Percentiles rank a stretch among this genome's conserved stretches.
phyloP scores from a whole-genome alignment of 805 yeast species.

The Debaryomyces maramus region DNA sequence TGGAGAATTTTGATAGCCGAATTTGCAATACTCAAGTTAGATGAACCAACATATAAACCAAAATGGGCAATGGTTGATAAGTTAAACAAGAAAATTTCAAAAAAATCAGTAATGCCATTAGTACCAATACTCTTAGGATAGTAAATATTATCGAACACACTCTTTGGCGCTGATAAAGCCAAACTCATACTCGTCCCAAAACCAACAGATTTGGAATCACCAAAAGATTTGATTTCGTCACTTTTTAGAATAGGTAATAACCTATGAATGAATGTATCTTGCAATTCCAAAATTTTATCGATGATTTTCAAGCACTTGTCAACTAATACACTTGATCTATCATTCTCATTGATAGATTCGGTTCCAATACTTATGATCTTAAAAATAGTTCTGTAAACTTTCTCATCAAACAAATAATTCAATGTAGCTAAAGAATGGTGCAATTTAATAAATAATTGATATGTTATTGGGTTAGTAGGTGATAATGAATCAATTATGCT shows the following conservation, averaged over 20 bases:
- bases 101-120: slow-evolving; percentile 63
- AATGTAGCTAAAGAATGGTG: slow-evolving; percentile 71
- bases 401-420: slow-evolving; percentile 61
- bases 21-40: slow-evolving; percentile 50
- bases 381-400: slow-evolving; percentile 57
- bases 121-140: slow-evolving; percentile 49
- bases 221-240: slow-evolving; percentile 13
- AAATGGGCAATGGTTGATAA: slow-evolving; percentile 72
- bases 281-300: slow-evolving; percentile 47
- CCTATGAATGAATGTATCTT: slow-evolving; percentile 59
- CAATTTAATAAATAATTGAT: slow-evolving; percentile 45
- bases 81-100: slow-evolving; percentile 69
- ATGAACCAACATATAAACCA: slow-evolving; percentile 70
- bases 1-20: slow-evolving; percentile 54
- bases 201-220: slow-evolving; percentile 15
- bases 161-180: slow-evolving; percentile 19
- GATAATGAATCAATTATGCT: slow-evolving; percentile 22
- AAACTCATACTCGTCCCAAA: slow-evolving; percentile 31
- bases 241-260: slow-evolving; percentile 51
- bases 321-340: slow-evolving; percentile 13
- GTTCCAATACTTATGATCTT: slow-evolving; percentile 57
- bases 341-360: slow-evolving; percentile 53
- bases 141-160: slow-evolving; percentile 32
- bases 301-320: slow-evolving; percentile 43
- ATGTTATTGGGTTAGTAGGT: slow-evolving; percentile 17